These are phyloP conservation scores for Prunus yedoensis DNA, from an alignment of 331 rosid genomes.

Conservation along the genomic window DNA sequence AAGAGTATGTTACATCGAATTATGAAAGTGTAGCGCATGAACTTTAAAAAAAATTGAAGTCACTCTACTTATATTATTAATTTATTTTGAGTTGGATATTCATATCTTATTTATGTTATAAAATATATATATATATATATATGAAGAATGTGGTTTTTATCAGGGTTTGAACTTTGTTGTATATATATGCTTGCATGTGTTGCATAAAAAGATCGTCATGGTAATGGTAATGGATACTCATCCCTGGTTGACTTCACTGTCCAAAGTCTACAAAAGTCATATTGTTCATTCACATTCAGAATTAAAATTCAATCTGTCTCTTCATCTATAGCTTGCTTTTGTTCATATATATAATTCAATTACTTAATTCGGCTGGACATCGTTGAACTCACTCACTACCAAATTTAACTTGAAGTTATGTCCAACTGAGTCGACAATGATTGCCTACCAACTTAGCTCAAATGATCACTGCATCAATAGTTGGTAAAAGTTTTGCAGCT, in stretches of 20 bases:
- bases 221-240: background rate
- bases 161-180: no score
- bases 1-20: no score
- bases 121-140: no score
- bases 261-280: background rate
- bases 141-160: no score
- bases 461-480: background rate
- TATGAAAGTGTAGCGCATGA: no score
- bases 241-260: background rate
- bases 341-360: background rate
- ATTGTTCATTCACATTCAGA: conserved; percentile 4
- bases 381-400: background rate
- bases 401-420: background rate
- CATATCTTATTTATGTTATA: no score
- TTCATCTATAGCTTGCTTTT: background rate
- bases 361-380: background rate
- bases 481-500: conserved; percentile 8
- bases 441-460: conserved; percentile 1
- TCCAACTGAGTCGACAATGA: conserved; percentile 1
- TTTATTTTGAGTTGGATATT: no score
- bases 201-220: no score
- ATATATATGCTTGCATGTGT: no score
- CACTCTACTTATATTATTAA: no score
- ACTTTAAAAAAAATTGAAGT: no score
- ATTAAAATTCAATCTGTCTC: background rate